Base-by-base conservation (phyloP, 129 eudicot genomes). In the Escallonia herrerae region DNA sequence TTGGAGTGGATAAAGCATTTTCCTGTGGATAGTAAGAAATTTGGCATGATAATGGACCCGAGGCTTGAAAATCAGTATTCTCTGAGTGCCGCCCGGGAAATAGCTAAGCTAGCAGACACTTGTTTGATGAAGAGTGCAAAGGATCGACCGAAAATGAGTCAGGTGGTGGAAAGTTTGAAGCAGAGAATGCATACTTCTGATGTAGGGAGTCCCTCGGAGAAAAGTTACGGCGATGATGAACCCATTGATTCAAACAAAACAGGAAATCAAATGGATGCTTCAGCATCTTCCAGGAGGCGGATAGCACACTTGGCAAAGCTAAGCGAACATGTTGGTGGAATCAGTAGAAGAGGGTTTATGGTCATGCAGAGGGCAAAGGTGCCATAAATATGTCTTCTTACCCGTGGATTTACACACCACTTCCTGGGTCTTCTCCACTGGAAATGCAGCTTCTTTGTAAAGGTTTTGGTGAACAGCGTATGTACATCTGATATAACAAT, bases 321-420 rank as follows among this genome's bases (percentile, higher is more conserved):
- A 37, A 71, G 95, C 22, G 96, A 91, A 65, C 86, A 91, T 49
- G 81, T 85, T 9, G 89, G 79, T 43, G 97, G 89, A 33, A 76
- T 80, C 38, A 69, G 84, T 45, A 79, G 74, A 63, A 85, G 83
- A 67, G 93, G 89, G 79, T 91, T 87, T 66, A 73, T 87, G 97
- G 71, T 87, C 53, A 82, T 83, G 95, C 96, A 91, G 72, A 81
- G 93, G 71, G 81, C 97, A 39, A 87, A 83, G 70, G 91, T 91
- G 69, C 72, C 87, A 22, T 22, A 22, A 22, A 22, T 22, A 22
- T 22, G 33, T 22, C 33, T 22, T 22, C 33, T 22, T 22, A 22
- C 33, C 33, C 33, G 33, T 22, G 33, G 33, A 22, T 22, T 22
- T 22, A 22, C 33, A 22, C 33, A 1, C 33, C 33, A 1, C 33